Evolutionary conservation across 2,329 filamentous ascomycete species (phyloP).

Genomic region (Chaetomium globosum): DNA sequence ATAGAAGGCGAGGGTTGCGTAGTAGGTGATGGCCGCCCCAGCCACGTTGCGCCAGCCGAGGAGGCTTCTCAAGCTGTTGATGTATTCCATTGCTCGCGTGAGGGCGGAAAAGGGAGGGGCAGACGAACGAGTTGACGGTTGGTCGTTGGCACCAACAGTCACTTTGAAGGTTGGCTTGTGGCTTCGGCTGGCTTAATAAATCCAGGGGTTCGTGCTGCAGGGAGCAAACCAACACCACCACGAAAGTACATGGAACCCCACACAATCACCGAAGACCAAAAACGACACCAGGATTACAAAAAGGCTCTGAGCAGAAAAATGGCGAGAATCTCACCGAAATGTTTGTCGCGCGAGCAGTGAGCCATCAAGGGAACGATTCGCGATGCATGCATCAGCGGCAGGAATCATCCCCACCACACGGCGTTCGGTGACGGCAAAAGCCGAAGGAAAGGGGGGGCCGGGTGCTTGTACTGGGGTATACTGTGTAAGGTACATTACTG

Average conservation of each 20-base stretch:
- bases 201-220: neutral
- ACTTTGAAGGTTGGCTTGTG: neutral
- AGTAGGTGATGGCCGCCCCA: neutral
- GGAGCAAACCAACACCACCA: neutral
- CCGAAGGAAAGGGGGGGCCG: too few species aligned
- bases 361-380: neutral
- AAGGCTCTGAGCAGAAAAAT: neutral
- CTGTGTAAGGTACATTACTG: neutral
- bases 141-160: neutral
- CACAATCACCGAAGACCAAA: neutral
- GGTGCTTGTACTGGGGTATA: too few species aligned
- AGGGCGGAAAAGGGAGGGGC: neutral
- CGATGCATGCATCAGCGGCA: neutral
- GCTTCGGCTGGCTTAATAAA: neutral
- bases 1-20: constrained; percentile 1
- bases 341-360: neutral
- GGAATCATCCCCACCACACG: neutral
- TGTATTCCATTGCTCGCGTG: neutral
- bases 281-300: neutral
- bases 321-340: neutral
- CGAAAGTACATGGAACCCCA: neutral
- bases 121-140: neutral
- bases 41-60: neutral
- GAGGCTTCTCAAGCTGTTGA: neutral
- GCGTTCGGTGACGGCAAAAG: neutral